A percentile compares a stretch with the other conserved stretches of the same genome.
Evolutionary conservation across 2,329 filamentous ascomycete species (phyloP).

Genomic region (Cladosporium halotolerans): DNA sequence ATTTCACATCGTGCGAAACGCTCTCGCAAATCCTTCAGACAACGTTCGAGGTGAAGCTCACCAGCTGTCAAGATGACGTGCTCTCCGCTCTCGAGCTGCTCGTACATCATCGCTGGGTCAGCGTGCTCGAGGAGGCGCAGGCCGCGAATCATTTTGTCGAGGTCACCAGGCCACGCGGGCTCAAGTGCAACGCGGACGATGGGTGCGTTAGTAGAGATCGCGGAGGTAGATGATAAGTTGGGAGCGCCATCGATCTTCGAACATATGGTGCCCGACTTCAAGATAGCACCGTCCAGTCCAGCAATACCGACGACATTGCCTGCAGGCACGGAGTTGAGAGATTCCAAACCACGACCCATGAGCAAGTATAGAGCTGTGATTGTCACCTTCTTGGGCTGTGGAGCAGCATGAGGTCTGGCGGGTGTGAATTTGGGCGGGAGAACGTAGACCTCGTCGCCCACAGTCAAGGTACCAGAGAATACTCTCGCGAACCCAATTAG

Average conservation of each 20-base stretch:
- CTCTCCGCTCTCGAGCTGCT: constrained; percentile 86
- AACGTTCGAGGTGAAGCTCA: constrained; percentile 88
- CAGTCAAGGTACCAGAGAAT: constrained; percentile 81
- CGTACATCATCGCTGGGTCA: constrained; percentile 92
- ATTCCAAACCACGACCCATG: constrained; percentile 86
- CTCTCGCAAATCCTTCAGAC: constrained; percentile 86
- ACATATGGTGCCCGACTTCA: constrained; percentile 92
- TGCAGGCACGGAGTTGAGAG: constrained; percentile 76
- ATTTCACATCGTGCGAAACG: constrained; percentile 92
- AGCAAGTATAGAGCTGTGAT: constrained; percentile 88
- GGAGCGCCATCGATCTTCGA: constrained; percentile 78
- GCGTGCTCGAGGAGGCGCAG: constrained; percentile 84
- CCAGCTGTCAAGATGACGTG: constrained; percentile 92
- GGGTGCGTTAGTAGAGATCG: constrained; percentile 64
- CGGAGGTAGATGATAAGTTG: constrained; percentile 80
- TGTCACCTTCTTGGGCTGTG: constrained; percentile 73
- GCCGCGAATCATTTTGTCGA: constrained; percentile 91
- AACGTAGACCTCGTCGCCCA: constrained; percentile 87
- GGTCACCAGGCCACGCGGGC: constrained; percentile 78
- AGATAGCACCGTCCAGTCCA: constrained; percentile 83
- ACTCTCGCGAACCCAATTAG: constrained; percentile 91
- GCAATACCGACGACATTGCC: constrained; percentile 94
- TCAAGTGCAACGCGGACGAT: constrained; percentile 97
- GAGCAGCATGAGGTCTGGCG: constrained; percentile 62
- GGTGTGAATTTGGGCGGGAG: constrained; percentile 90